Base-by-base conservation (phyloP, 2,329 filamentous ascomycete species). In the Penicillium occitanis region DNA sequence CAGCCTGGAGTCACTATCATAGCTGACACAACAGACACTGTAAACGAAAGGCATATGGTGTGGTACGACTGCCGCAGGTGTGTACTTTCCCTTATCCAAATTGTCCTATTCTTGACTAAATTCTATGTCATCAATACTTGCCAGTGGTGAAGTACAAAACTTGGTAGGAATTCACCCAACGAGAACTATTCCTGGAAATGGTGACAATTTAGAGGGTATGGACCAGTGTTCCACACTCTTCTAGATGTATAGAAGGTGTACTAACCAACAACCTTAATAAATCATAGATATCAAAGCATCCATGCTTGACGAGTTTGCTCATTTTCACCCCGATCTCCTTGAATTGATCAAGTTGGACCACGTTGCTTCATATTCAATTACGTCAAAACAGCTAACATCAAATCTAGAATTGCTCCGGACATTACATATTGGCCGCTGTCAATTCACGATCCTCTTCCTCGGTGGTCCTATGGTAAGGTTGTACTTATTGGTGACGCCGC, bases 401-500 rank as follows among this genome's bases (percentile, higher is more conserved):
- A 10, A 2, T 35, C 14, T 19, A 71, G 68, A 14, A 64, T 64
- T 33, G 66, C 66, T n/a, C 25, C 64, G 30, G 67, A 71, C 17
- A 65, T 71, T 5, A 70, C 69, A 30, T 67, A 64, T 61, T 77
- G 73, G 74, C 74, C 74, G 6, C 65, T 77, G 17, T 69, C 70
- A 7, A 66, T 67, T 60, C 69, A 70, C 14, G 70, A 75, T 2
- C 75, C 75, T 1, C 68, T 77, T 1, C 44, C 66, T 28, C 70
- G 59, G 7, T 76, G 74, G 72, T 64, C 55, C 40, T 66, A 66
- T 11, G 71, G 71, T 10, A 71, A 70, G 10, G 30, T 75, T 13
- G 66, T 77, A 3, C 66, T 77, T 5, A 72, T 75, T 22, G 76
- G 76, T 6, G 74, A 78, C 33, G 74, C 75, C 30, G 75, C 72